phyloP scores from a whole-genome alignment of 345 rosid genomes.

The Garcia nutans region DNA sequence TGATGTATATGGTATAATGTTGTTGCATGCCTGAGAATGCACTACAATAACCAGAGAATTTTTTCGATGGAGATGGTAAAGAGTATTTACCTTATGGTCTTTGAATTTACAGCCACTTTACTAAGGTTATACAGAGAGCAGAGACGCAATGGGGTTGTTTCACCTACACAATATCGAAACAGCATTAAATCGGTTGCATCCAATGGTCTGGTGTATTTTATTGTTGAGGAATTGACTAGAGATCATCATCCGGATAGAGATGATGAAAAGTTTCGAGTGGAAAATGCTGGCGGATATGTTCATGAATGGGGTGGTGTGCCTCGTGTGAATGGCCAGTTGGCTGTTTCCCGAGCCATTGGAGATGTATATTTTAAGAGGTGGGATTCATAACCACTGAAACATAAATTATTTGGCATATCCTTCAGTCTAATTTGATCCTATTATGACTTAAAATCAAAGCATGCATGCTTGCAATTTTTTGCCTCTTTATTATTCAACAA shows the following conservation, averaged over 20 bases:
- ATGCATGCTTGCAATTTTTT: background rate
- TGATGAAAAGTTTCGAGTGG: conserved; percentile 84
- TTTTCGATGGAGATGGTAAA: background rate
- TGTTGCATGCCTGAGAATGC: conserved; percentile 12
- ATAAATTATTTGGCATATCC: conserved; percentile 1
- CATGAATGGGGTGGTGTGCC: conserved; percentile 71
- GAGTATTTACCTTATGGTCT: conserved; percentile 11
- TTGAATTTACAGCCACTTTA: conserved; percentile 61
- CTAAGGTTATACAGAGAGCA: conserved; percentile 66
- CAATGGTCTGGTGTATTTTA: conserved; percentile 50
- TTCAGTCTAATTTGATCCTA: background rate
- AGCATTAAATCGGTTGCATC: conserved; percentile 42
- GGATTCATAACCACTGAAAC: conserved; percentile 10
- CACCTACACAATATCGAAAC: conserved; percentile 39
- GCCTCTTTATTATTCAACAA: background rate
- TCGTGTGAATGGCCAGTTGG: conserved; percentile 85
- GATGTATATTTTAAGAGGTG: conserved; percentile 67
- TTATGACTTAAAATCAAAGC: conserved; percentile 1
- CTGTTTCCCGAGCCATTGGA: conserved; percentile 90
- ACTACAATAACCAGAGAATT: background rate
- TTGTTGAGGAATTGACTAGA: conserved; percentile 68
- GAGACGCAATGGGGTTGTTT: conserved; percentile 52
- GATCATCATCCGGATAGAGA: conserved; percentile 92
- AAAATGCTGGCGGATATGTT: conserved; percentile 90
- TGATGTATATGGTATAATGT: background rate